Conservation (phyloP, 2,329 filamentous ascomycete genomes). For the Trichophyton verrucosum region DNA sequence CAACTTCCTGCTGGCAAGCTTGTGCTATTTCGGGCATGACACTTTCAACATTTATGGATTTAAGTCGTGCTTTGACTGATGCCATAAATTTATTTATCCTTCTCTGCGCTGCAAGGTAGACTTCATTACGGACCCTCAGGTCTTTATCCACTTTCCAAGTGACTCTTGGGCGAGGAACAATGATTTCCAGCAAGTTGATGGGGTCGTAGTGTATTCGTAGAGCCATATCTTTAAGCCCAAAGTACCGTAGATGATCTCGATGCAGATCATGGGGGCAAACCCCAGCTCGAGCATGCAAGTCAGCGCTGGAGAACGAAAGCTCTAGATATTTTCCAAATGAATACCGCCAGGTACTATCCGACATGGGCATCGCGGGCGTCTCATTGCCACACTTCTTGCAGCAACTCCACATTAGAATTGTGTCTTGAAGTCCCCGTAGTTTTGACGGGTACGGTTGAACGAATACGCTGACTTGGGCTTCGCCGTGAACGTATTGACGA, state of each 20-base stretch:
- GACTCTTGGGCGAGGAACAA: constrained; percentile 77
- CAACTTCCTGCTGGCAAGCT: constrained; percentile 68
- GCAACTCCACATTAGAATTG: constrained; percentile 94
- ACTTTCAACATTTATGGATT: constrained; percentile 81
- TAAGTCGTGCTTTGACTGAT: constrained; percentile 71
- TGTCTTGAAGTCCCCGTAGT: constrained; percentile 53
- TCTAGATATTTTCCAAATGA: constrained; percentile 98
- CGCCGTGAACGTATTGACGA: constrained; percentile 90
- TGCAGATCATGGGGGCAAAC: constrained; percentile 87
- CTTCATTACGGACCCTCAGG: constrained; percentile 79
- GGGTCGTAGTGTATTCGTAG: constrained; percentile 85
- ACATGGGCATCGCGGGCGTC: constrained; percentile 82
- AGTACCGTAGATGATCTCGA: constrained; percentile 82
- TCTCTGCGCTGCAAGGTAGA: constrained; percentile 69
- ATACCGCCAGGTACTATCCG: constrained; percentile 90
- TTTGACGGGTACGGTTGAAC: constrained; percentile 63
- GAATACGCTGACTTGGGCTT: constrained; percentile 84
- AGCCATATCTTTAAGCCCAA: constrained; percentile 73
- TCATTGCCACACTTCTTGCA: constrained; percentile 88
- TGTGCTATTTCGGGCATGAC: constrained; percentile 79
- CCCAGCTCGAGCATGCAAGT: constrained; percentile 59
- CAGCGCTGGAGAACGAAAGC: constrained; percentile 86
- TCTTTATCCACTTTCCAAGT: constrained; percentile 98
- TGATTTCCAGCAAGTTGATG: constrained; percentile 84
- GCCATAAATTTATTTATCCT: constrained; percentile 76